Percentiles rank a stretch among this genome's conserved stretches.
Conservation (phyloP, 208 protist species). For the Trichomonas tenax region DNA sequence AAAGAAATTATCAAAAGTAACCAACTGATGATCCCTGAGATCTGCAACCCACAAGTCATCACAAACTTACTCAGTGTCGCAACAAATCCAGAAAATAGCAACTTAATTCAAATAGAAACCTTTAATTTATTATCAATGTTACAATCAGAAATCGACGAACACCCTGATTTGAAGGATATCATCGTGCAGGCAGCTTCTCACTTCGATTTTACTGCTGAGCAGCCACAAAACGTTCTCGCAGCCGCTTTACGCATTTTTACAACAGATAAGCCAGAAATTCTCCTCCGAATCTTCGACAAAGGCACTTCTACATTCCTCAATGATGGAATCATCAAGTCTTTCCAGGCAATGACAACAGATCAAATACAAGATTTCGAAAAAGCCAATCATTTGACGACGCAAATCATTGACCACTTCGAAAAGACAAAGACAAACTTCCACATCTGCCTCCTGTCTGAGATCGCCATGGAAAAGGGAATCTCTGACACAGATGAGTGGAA, state of each 20-base stretch:
- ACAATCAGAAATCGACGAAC: neutral
- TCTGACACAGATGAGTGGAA: neutral
- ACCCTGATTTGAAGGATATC: neutral
- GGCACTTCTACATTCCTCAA: neutral
- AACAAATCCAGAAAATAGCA: neutral
- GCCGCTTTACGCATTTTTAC: neutral
- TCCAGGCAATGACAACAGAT: neutral
- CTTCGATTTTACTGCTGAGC: neutral
- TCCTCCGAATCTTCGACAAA: neutral
- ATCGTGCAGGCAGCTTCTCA: neutral
- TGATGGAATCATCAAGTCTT: neutral
- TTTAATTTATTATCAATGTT: neutral
- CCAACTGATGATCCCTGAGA: neutral
- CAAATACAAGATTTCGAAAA: neutral
- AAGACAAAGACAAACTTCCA: neutral
- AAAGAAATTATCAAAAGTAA: neutral
- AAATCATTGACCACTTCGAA: neutral
- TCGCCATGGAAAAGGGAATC: neutral
- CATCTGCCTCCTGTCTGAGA: neutral
- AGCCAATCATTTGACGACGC: neutral
- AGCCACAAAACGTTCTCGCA: neutral
- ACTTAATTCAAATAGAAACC: neutral
- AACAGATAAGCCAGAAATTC: neutral
- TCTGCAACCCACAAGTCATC: neutral
- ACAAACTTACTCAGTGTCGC: neutral